These are phyloP conservation scores for Fusarium udum DNA, from an alignment of 2,329 filamentous ascomycete species.

Conservation along the genomic window DNA sequence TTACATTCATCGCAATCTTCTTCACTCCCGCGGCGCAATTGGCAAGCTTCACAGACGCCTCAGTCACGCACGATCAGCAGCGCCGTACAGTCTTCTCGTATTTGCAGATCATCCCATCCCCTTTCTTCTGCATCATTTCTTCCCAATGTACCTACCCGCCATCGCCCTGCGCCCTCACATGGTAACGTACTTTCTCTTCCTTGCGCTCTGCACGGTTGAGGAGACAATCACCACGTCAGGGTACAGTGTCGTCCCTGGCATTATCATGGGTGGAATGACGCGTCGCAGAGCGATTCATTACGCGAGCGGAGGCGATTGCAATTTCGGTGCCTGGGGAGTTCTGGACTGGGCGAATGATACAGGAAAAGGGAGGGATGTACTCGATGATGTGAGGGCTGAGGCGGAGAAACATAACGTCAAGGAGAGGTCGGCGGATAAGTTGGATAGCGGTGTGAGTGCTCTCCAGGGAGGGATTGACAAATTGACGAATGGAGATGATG, in stretches of 20 bases:
- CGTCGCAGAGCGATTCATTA: conserved; percentile 62
- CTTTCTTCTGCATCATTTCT: conserved; percentile 69
- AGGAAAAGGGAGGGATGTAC: conserved; percentile 59
- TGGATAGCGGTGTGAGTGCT: conserved; percentile 46
- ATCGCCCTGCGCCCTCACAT: conserved; percentile 74
- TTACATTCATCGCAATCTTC: conserved; percentile 74
- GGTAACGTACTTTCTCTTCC: conserved; percentile 75
- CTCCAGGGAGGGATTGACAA: conserved; percentile 48
- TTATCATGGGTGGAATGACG: conserved; percentile 62
- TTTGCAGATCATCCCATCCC: conserved; percentile 75
- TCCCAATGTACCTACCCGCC: conserved; percentile 73
- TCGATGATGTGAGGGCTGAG: conserved; percentile 65
- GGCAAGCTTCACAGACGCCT: conserved; percentile 55
- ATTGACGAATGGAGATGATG: conserved; percentile 40
- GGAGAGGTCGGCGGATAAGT: conserved; percentile 50
- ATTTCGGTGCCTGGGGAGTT: conserved; percentile 70
- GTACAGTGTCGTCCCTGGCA: conserved; percentile 67
- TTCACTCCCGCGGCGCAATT: conserved; percentile 64
- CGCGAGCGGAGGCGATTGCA: conserved; percentile 63
- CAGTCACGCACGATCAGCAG: conserved; percentile 63
- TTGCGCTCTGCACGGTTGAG: conserved; percentile 70
- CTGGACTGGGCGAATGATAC: conserved; percentile 71
- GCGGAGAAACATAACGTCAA: conserved; percentile 65
- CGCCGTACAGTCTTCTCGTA: conserved; percentile 69
- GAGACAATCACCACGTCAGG: conserved; percentile 74